These are phyloP conservation scores for Solanum piurae DNA, from an alignment of 257 asterid genomes.

Conservation along the genomic window DNA sequence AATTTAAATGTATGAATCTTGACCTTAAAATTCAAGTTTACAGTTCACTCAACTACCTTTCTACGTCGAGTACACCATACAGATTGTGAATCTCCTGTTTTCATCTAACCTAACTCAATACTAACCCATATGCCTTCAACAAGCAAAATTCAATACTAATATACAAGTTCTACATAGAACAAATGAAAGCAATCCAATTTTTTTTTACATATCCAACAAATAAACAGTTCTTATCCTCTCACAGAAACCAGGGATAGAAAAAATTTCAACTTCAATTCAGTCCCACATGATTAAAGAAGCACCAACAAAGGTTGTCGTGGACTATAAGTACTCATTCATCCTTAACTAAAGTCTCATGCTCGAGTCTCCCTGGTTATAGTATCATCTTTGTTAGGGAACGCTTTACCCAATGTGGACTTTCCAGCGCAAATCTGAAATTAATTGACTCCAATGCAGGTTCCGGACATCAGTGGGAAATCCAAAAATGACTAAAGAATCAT, in stretches of 20 bases:
- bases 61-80: not conserved
- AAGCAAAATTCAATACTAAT: not conserved
- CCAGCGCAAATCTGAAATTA: not conserved
- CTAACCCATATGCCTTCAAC: not conserved
- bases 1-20: not conserved
- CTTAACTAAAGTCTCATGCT: not conserved
- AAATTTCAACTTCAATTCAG: not conserved
- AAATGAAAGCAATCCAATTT: not conserved
- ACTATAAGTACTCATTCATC: not conserved
- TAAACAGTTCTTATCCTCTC: not conserved
- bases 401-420: not conserved
- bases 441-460: not conserved
- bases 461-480: not conserved
- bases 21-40: not conserved
- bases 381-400: not conserved
- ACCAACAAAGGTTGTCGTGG: not conserved
- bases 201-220: not conserved
- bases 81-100: not conserved
- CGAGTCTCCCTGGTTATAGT: rapidly evolving
- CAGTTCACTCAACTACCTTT: not conserved
- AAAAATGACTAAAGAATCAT: not conserved
- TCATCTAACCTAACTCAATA: not conserved
- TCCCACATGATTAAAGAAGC: not conserved
- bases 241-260: not conserved
- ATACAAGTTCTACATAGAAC: not conserved